Evolutionary conservation across 2,329 filamentous ascomycete genomes (phyloP), one percentile per base, ranked within the genome.

Genomic region (Ascomycota sp.): DNA sequence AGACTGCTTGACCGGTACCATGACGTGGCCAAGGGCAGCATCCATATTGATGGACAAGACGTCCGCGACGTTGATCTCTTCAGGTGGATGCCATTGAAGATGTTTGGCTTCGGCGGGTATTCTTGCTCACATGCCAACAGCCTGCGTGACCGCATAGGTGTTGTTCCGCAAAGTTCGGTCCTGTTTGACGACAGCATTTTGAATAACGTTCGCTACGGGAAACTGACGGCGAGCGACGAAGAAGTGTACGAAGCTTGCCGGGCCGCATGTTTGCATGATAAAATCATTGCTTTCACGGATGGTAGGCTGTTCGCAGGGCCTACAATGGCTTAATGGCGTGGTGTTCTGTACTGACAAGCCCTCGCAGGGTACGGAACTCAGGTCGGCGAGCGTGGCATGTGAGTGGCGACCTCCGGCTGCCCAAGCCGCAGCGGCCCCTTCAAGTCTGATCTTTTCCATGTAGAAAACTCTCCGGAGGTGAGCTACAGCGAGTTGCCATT

Each of bases 401-500:
- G 32, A 47, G 52, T 48, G 25, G 15, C n/a, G 9, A 3, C n/a
- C 25, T 27, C 12, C 12, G 25, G 6, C 15, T 25, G 23, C 17
- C 25, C 23, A n/a, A n/a, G n/a, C n/a, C n/a, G n/a, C n/a, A n/a
- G n/a, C 43, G 49, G 30, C 26, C 12, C 7, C 12, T 17, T 17
- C 12, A 7, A 6, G 24, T 6, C 12, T 8, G 10, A 6, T 11
- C 24, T 7, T 25, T n/a, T 9, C 25, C 19, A 7, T 5, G 19
- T 34, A 61, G 59, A 30, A 71, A 70, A 53, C 51, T 77, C 2
- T 76, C 71, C 4, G 72, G 72, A 2, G 72, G 72, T 17, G 71
- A 77, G 43, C 50, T 75, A 5, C 72, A 77, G 40, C 64, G 72
- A 28, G 61, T 76, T 20, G 71, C 72, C 5, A 76, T 76, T 43